Evolutionary conservation across 768 basidiomycete genomes (phyloP).

Genomic region (Boletus subparvulus): DNA sequence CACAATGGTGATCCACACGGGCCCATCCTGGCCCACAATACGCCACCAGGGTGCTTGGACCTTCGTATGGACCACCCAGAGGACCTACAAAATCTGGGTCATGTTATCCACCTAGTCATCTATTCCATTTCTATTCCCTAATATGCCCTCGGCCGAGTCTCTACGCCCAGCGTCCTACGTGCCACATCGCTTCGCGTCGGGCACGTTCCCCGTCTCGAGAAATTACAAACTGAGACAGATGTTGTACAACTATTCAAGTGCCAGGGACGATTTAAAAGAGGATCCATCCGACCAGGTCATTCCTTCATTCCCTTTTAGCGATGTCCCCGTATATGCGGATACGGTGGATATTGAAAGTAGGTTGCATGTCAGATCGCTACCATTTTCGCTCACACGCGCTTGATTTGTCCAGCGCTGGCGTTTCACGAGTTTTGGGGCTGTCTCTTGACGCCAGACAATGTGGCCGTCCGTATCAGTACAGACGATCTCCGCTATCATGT

Average conservation of each 20-base stretch:
- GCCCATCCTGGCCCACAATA: conserved; percentile 1
- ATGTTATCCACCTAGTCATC: background rate
- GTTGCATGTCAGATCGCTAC: conserved; percentile 11
- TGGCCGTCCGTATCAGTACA: conserved; percentile 24
- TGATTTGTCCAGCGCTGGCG: conserved; percentile 27
- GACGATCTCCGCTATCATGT: conserved; percentile 34
- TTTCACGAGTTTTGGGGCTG: conserved; percentile 35
- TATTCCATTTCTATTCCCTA: background rate
- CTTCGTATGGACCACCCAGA: conserved; percentile 6
- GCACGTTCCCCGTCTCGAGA: conserved; percentile 30
- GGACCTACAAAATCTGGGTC: conserved; percentile 15
- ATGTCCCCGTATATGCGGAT: conserved; percentile 34
- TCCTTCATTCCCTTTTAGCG: conserved; percentile 30
- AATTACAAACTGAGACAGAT: conserved; percentile 29
- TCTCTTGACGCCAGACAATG: conserved; percentile 35
- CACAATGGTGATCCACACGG: background rate
- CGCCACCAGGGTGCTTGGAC: conserved; percentile 6
- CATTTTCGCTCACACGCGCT: background rate
- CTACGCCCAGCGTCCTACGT: conserved; percentile 10
- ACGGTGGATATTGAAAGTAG: conserved; percentile 46
- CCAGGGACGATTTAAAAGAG: background rate
- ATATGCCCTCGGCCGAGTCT: conserved; percentile 9
- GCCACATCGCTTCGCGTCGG: conserved; percentile 22
- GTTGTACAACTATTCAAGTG: conserved; percentile 23
- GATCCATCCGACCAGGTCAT: conserved; percentile 31